phyloP scores from a whole-genome alignment of 805 yeast genomes.

The Candida khao-thaluensis region DNA sequence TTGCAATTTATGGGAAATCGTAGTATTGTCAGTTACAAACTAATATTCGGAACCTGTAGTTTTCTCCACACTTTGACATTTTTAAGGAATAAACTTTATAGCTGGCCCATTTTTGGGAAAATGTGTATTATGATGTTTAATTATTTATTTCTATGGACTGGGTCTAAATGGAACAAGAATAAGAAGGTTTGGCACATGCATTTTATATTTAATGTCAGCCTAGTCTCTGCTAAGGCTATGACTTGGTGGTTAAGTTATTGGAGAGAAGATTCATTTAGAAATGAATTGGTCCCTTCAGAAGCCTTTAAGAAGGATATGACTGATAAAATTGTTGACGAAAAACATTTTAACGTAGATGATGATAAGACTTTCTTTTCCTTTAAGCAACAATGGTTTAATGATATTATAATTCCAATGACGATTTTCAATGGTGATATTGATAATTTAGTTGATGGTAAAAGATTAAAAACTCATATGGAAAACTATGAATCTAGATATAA shows the following conservation, averaged over 20 bases:
- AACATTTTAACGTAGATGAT: conserved; percentile 17
- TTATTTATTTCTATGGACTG: conserved; percentile 86
- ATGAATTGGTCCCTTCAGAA: conserved; percentile 33
- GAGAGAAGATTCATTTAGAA: conserved; percentile 39
- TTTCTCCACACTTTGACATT: conserved; percentile 75
- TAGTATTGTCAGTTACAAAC: conserved; percentile 42
- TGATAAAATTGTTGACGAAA: conserved; percentile 22
- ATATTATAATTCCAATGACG: conserved; percentile 52
- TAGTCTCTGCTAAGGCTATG: conserved; percentile 78
- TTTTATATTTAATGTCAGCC: conserved; percentile 83
- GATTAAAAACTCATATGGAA: conserved; percentile 63
- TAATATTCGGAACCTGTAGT: conserved; percentile 72
- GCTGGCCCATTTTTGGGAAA: conserved; percentile 51
- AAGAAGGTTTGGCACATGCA: conserved; percentile 62
- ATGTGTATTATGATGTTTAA: conserved; percentile 81
- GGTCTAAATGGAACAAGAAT: conserved; percentile 65
- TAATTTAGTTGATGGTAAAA: conserved; percentile 71
- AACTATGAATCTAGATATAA: conserved; percentile 51
- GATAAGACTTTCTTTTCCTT: conserved; percentile 54
- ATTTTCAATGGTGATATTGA: conserved; percentile 74
- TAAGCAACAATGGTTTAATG: conserved; percentile 51
- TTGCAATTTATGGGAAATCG: conserved; percentile 60
- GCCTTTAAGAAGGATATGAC: conserved; percentile 31
- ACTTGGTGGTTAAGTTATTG: conserved; percentile 78
- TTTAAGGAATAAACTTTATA: conserved; percentile 46